Evolutionary conservation across 495 filamentous ascomycete species (phyloP).

Genomic region (Aspergillus ellipticus): DNA sequence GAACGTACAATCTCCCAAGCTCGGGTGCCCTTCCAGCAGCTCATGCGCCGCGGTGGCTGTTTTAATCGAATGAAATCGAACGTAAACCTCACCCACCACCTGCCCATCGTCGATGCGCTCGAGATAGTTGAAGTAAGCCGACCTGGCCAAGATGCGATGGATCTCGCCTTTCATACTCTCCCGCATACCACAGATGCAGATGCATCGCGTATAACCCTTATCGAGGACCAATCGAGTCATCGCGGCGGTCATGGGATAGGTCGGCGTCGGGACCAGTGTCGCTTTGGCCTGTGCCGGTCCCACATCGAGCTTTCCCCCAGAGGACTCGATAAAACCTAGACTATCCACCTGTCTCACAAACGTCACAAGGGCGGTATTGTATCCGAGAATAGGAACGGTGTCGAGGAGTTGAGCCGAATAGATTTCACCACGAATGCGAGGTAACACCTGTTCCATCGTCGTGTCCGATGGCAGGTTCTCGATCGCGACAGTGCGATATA

Average conservation of each 20-base stretch:
- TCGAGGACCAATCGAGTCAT: conserved; percentile 18
- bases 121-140: conserved; percentile 10
- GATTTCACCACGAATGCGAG: conserved; percentile 24
- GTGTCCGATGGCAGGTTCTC: conserved; percentile 22
- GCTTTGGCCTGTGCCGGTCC: conserved; percentile 16
- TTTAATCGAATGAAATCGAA: conserved; percentile 33
- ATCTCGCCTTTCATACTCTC: conserved; percentile 8
- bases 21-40: conserved; percentile 10
- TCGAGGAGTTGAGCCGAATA: conserved; percentile 26
- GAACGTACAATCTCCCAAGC: conserved; percentile 14
- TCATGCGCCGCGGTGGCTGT: conserved; percentile 18
- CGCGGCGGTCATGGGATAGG: conserved; percentile 23
- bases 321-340: conserved; percentile 14
- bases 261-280: conserved; percentile 29
- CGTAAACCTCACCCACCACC: conserved; percentile 6
- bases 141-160: conserved; percentile 9
- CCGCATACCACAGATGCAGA: conserved; percentile 12
- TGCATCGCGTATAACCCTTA: conserved; percentile 28
- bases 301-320: conserved; percentile 13
- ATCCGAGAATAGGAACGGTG: conserved; percentile 26
- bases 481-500: conserved; percentile 31
- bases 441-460: conserved; percentile 23
- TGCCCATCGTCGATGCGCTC: conserved; percentile 22
- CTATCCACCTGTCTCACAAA: conserved; percentile 29
- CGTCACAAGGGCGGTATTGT: conserved; percentile 26